Base-by-base conservation (phyloP, 192 early-diverging fungal genomes). In the Coemansia sp. region DNA sequence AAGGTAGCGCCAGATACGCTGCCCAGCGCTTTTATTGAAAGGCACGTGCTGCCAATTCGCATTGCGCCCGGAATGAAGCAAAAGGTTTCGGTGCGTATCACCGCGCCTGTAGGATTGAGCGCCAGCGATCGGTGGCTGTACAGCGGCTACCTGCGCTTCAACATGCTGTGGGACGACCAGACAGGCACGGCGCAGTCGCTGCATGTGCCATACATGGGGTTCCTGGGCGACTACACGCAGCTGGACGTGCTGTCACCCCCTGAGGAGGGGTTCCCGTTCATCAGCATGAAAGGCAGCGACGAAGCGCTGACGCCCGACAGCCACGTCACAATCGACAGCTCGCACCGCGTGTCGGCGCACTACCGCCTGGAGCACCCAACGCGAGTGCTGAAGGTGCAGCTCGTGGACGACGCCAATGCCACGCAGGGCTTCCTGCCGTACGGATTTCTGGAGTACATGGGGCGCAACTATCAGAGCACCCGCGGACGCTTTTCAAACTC, bases 291-390 rank as follows among this genome's bases (percentile, higher is more conserved):
- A 49, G 79, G 74, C 44, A 70, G 60, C 22, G 19, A 56, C n/a
- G 74, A 76, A 11, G 46, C 67, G 40, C 57, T 82, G 11, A 70
- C 52, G 21, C 70, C 66, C 14, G 63, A 69, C 17, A 40, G 31
- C 31, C 71, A 73, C 17, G 38, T 81, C 9, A 15, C 56, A 10
- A 82, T 82, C 22, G 64, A 82, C 51, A 49, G 42, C 51, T 38
- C 69, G 21, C 69, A 76, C 47, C 69, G 64, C 14, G 57, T 82
- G 4, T 66, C 69, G 3, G 74, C 75, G 5, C 74, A 75, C 65
- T 76, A 76, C 60, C 79, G 79, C 34, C 62, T 82, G 5, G 74
- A 76, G 55, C 73, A 72, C 44, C 79, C 79, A 8, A 82, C 79
- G 14, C 62, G 74, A 21, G 12, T 69, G 23, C 64, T 82, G 20